These are phyloP conservation scores for Sophora flavescens DNA, from an alignment of 306 rosid species.

Conservation along the genomic window DNA sequence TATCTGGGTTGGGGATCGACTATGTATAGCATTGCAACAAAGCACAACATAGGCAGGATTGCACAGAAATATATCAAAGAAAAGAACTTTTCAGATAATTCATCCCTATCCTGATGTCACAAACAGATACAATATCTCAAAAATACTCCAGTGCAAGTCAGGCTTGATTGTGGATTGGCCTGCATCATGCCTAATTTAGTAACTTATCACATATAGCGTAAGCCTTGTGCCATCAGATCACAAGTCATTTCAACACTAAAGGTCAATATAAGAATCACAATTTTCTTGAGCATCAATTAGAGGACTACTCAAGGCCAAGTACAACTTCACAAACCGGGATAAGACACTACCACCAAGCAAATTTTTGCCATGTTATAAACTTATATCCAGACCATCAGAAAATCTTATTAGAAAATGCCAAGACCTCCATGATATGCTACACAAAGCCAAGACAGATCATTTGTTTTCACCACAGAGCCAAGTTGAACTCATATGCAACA, in stretches of 20 bases:
- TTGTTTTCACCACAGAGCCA: slow-evolving; percentile 3
- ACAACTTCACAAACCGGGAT: neutral
- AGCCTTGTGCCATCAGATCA: neutral
- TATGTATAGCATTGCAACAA: no score
- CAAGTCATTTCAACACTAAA: slow-evolving; percentile 7
- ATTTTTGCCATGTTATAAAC: neutral
- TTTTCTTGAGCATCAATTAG: neutral
- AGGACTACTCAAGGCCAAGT: slow-evolving; percentile 8
- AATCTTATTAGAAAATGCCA: neutral
- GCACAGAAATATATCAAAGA: slow-evolving; percentile 1
- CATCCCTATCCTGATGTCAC: slow-evolving; percentile 29
- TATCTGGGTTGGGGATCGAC: no score
- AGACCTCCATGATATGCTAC: neutral
- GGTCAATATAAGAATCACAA: slow-evolving; percentile 6
- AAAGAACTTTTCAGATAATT: slow-evolving; percentile 5
- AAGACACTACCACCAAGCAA: slow-evolving; percentile 14
- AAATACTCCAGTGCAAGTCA: slow-evolving; percentile 1
- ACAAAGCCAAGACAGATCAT: neutral
- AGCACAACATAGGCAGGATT: no score
- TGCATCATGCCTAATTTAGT: neutral
- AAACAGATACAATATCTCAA: slow-evolving; percentile 31
- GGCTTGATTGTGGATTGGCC: slow-evolving; percentile 17
- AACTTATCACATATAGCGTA: slow-evolving; percentile 7
- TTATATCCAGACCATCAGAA: slow-evolving; percentile 5
- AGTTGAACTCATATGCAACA: slow-evolving; percentile 32